Percentiles rank a stretch among this genome's conserved stretches.
phyloP scores from a whole-genome alignment of 1,284 basidiomycete genomes.

The Tranzscheliella williamsii region DNA sequence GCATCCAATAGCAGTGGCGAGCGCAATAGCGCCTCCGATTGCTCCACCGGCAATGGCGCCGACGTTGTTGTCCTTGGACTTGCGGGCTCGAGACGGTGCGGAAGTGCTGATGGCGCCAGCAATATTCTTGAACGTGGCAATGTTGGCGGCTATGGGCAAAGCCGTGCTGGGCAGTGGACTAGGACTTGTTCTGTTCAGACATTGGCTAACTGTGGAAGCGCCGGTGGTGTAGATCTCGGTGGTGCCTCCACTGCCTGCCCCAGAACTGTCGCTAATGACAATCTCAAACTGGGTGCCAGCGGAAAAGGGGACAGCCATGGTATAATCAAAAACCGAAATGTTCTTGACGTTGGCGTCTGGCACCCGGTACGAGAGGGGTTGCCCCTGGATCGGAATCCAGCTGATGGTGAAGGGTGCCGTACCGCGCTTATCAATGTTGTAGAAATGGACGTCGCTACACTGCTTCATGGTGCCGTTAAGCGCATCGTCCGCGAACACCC shows the following conservation, averaged over 20 bases:
- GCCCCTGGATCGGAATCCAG: conserved; percentile 25
- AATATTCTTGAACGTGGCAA: conserved; percentile 31
- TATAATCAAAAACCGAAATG: conserved; percentile 31
- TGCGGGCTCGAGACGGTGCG: not conserved
- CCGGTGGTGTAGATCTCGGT: conserved; percentile 31
- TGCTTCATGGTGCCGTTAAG: conserved; percentile 26
- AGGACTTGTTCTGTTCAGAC: conserved; percentile 14
- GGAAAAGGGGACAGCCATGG: conserved; percentile 22
- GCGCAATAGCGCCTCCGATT: conserved; percentile 44
- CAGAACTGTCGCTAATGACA: conserved; percentile 35
- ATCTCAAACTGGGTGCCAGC: conserved; percentile 41
- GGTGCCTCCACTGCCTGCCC: conserved; percentile 37
- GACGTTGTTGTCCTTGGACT: conserved; percentile 1
- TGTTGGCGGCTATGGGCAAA: conserved; percentile 16
- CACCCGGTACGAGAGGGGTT: conserved; percentile 29
- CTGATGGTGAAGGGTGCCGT: conserved; percentile 45
- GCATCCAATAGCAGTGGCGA: conserved; percentile 31
- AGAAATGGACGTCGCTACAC: conserved; percentile 38
- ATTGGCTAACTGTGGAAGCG: conserved; percentile 6
- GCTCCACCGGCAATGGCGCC: conserved; percentile 49
- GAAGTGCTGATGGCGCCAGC: conserved; percentile 31
- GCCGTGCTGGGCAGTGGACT: not conserved
- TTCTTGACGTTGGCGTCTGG: conserved; percentile 26
- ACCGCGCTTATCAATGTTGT: conserved; percentile 39
- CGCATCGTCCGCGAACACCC: conserved; percentile 34